Conservation (phyloP, 2,329 filamentous ascomycete species). For the Bipolaris gigantea region DNA sequence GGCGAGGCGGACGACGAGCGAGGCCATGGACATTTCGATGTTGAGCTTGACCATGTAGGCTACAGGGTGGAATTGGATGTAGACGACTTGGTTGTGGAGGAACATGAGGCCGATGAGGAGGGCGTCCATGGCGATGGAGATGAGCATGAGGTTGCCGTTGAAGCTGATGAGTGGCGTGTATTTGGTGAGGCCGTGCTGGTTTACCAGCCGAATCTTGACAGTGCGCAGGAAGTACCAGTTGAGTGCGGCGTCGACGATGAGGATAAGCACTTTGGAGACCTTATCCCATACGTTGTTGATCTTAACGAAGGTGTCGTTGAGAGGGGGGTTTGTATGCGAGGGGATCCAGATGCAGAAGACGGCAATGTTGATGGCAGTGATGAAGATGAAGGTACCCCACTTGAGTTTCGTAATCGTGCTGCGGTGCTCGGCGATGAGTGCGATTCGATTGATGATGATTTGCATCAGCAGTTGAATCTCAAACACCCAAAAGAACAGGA, state of each 20-base stretch:
- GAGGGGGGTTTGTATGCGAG: constrained; percentile 42
- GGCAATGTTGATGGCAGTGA: constrained; percentile 56
- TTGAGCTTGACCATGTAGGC: constrained; percentile 51
- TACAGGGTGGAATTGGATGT: constrained; percentile 49
- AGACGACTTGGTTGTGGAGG: constrained; percentile 42
- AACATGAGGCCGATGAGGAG: constrained; percentile 48
- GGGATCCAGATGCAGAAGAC: constrained; percentile 61
- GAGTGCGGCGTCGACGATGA: constrained; percentile 55
- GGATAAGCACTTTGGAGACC: constrained; percentile 56
- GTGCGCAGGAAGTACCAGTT: constrained; percentile 57
- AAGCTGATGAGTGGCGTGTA: constrained; percentile 47
- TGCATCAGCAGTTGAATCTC: constrained; percentile 56
- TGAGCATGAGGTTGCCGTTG: constrained; percentile 46
- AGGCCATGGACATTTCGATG: constrained; percentile 51
- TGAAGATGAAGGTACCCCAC: constrained; percentile 51
- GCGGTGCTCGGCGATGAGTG: constrained; percentile 51
- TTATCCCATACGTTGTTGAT: constrained; percentile 59
- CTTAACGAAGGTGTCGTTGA: constrained; percentile 45
- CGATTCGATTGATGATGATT: constrained; percentile 59
- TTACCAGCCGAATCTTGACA: constrained; percentile 45
- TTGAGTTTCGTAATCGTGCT: constrained; percentile 49
- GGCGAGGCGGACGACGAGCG: constrained; percentile 45
- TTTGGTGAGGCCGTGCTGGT: constrained; percentile 46
- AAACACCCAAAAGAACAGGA: constrained; percentile 39
- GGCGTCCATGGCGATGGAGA: constrained; percentile 48